A percentile compares a stretch with the other conserved stretches of the same genome.
These are phyloP conservation scores for Euphorbia tirucalli DNA, from an alignment of 345 rosid species.

Conservation along the genomic window DNA sequence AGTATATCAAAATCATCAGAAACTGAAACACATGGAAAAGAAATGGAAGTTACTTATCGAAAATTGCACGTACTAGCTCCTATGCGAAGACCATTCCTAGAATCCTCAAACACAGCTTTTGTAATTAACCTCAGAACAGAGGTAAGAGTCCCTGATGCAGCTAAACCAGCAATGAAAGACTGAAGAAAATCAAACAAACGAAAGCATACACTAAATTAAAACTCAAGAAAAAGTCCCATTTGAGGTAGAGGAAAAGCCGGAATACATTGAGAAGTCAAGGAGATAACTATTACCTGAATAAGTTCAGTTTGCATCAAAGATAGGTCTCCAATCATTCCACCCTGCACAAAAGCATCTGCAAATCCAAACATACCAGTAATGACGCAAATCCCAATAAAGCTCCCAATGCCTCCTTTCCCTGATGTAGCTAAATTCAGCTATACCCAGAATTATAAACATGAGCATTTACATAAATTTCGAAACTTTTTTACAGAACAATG, in stretches of 20 bases:
- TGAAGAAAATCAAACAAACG: constrained; percentile 15
- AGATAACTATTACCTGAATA: constrained; percentile 44
- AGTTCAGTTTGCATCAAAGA: constrained; percentile 66
- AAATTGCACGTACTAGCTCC: constrained; percentile 71
- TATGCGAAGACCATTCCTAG: constrained; percentile 63
- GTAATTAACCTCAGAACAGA: constrained; percentile 69
- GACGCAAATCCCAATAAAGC: constrained; percentile 62
- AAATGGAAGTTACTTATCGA: too few species aligned
- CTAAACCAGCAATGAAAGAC: constrained; percentile 67
- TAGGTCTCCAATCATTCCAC: constrained; percentile 90
- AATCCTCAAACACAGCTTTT: constrained; percentile 66
- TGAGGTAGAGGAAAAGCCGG: neutral
- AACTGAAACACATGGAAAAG: too few species aligned
- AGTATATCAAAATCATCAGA: too few species aligned
- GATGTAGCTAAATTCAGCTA: constrained; percentile 80
- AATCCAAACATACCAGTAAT: constrained; percentile 64
- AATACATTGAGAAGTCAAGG: neutral
- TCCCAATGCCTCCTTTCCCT: constrained; percentile 71
- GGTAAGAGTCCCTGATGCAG: constrained; percentile 71
- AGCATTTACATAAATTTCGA: neutral
- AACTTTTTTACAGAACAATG: neutral
- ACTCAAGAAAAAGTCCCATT: too few species aligned
- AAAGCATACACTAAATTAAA: neutral
- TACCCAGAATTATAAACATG: neutral
- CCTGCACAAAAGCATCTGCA: constrained; percentile 85